Conservation (phyloP, 192 early-diverging fungal genomes). For the Thamnidium elegans region DNA sequence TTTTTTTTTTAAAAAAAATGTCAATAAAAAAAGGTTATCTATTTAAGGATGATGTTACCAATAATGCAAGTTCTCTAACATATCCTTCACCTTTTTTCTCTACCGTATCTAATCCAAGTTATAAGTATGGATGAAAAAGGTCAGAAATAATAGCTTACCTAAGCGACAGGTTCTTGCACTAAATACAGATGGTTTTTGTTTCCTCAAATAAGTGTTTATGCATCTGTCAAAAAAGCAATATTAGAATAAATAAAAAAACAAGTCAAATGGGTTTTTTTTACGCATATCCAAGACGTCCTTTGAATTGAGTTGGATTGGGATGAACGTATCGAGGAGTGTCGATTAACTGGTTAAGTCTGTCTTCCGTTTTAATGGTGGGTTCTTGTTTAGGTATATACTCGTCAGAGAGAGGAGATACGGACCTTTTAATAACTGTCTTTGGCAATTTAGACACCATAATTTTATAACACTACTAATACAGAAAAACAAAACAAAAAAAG, state of each 20-base stretch:
- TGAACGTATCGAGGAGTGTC: slow-evolving; percentile 5
- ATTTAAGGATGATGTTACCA: slow-evolving; percentile 6
- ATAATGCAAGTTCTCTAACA: slow-evolving; percentile 36
- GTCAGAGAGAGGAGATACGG: too few species aligned
- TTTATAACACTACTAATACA: neutral
- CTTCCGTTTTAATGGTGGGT: neutral
- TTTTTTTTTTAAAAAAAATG: neutral
- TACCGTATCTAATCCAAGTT: slow-evolving; percentile 32
- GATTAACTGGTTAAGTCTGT: neutral
- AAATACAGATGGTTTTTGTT: slow-evolving; percentile 47
- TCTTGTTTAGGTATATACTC: neutral
- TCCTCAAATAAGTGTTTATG: slow-evolving; percentile 45
- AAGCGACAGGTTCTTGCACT: slow-evolving; percentile 45
- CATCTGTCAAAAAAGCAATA: slow-evolving; percentile 23
- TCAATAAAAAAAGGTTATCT: neutral
- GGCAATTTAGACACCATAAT: neutral
- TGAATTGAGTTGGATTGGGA: slow-evolving; percentile 8
- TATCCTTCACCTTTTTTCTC: slow-evolving; percentile 37
- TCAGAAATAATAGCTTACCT: slow-evolving; percentile 2
- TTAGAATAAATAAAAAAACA: neutral
- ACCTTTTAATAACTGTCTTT: too few species aligned
- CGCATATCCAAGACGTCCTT: slow-evolving; percentile 48
- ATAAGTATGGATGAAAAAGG: neutral
- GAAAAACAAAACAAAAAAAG: neutral
- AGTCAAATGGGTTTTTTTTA: neutral